Conservation (phyloP, 768 basidiomycete species). For the Macrolepiota albuminosa region DNA sequence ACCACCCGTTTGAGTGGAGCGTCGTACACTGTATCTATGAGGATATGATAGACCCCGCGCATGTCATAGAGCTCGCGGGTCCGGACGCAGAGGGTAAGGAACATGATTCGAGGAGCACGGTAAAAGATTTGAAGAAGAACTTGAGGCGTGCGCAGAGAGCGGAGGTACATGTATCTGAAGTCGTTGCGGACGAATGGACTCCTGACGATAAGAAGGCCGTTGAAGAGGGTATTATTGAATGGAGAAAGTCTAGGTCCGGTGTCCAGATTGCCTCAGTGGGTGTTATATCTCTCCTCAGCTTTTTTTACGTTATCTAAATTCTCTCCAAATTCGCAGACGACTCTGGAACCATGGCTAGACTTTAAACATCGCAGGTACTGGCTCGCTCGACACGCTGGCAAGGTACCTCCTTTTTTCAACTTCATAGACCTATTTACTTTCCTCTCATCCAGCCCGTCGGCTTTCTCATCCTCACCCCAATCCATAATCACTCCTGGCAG, state of each 20-base stretch:
- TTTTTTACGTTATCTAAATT: neutral
- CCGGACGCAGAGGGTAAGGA: constrained; percentile 13
- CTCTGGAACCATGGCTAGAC: neutral
- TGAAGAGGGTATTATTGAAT: constrained; percentile 49
- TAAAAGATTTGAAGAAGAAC: constrained; percentile 62
- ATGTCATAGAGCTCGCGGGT: constrained; percentile 36
- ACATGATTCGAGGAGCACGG: constrained; percentile 30
- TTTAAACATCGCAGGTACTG: neutral
- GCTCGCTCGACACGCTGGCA: neutral
- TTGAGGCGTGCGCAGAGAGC: constrained; percentile 52
- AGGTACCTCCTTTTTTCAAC: neutral
- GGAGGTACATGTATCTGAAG: constrained; percentile 43
- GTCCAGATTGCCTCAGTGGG: constrained; percentile 51
- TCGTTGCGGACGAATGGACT: constrained; percentile 33
- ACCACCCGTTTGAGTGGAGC: constrained; percentile 44
- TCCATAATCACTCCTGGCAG: neutral
- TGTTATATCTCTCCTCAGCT: neutral
- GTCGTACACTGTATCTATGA: constrained; percentile 61
- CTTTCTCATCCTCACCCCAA: neutral
- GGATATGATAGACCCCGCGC: constrained; percentile 48
- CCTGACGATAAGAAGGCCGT: constrained; percentile 40
- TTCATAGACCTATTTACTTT: neutral
- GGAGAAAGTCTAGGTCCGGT: constrained; percentile 50
- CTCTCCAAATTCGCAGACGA: neutral
- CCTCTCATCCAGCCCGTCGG: neutral